Evolutionary conservation across 805 yeast genomes (phyloP), one percentile per base, ranked within the genome.

Genomic region (Vanderwaltozyma polyspora): DNA sequence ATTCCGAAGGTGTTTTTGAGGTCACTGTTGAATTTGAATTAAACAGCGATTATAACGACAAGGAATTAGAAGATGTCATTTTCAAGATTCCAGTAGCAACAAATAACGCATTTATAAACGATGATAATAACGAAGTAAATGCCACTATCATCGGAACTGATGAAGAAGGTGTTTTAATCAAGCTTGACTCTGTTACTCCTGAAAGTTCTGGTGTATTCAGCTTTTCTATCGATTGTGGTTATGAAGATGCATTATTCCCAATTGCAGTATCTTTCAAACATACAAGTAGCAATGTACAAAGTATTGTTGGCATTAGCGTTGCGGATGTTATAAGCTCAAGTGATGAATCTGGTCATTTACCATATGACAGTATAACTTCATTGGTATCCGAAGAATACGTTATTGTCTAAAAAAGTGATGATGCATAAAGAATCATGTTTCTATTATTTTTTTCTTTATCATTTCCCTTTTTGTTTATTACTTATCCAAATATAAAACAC

Each of bases 1-100:
- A 76, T 38, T 33, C 31, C 10, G 75, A 71, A 30, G 73, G 73
- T 4, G 52, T 70, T 34, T 72, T 77, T 39, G 80, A 76, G 38
- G 80, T 87, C 15, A 87, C 95, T 3, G 66, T 91, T 46, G 98
- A 89, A 64, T 87, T 82, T 60, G 97, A 89, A 63, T 62, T 80
- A 35, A 68, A 68, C 32, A 64, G 67, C 11, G 61, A 49, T 17
- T 64, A 63, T 37, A 59, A n/a, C n/a, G n/a, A 63, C 25, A 73
- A 67, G 31, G 16, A 67, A 12, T 38, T 74, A 68, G 39, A 69
- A 70, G 54, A 72, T 74, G 28, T 62, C 60, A 29, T 64, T 76
- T 37, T 58, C 70, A 44, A 44, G 5, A 72, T 89, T 39, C 94
- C 96, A 19, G 64, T 77, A 33, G 66, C 72, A n/a, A 66, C 79